Percentiles rank a stretch among this genome's conserved stretches.
Evolutionary conservation across 306 rosid species (phyloP).

Genomic region (Quercus berberidifolia): DNA sequence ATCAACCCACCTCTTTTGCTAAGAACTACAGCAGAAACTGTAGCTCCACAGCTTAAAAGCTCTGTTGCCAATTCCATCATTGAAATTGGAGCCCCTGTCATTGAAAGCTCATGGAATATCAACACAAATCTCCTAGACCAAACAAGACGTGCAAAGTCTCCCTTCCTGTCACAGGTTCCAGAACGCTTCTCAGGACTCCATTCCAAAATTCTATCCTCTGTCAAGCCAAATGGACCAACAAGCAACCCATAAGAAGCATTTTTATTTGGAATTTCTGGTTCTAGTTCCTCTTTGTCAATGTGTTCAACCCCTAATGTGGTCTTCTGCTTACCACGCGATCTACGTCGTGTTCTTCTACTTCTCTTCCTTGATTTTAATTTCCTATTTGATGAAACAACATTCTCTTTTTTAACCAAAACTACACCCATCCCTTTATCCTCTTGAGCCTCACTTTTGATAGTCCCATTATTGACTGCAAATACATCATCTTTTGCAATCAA

Average conservation of each 20-base stretch:
- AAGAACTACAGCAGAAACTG: constrained; percentile 81
- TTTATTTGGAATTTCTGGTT: constrained; percentile 53
- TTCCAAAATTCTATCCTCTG: constrained; percentile 65
- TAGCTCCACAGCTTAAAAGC: constrained; percentile 81
- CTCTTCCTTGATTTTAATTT: constrained; percentile 47
- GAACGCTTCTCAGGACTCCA: constrained; percentile 64
- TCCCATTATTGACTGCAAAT: constrained; percentile 31
- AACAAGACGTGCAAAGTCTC: constrained; percentile 66
- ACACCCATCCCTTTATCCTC: constrained; percentile 35
- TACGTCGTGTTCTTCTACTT: constrained; percentile 33
- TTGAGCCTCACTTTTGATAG: constrained; percentile 22
- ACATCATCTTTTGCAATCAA: constrained; percentile 28
- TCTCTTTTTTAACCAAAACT: constrained; percentile 45
- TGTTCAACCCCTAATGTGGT: constrained; percentile 28
- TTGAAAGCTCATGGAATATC: constrained; percentile 89
- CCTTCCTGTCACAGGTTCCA: constrained; percentile 66
- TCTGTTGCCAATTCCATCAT: constrained; percentile 96
- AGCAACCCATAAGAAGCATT: constrained; percentile 78
- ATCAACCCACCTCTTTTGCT: constrained; percentile 91
- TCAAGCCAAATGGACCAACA: constrained; percentile 81
- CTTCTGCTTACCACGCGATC: constrained; percentile 48
- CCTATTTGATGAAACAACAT: constrained; percentile 35
- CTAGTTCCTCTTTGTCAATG: constrained; percentile 49
- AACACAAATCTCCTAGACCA: constrained; percentile 74
- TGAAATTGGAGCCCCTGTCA: constrained; percentile 95